phyloP scores from a whole-genome alignment of 2,329 filamentous ascomycete genomes.

The Aspergillus texensis region DNA sequence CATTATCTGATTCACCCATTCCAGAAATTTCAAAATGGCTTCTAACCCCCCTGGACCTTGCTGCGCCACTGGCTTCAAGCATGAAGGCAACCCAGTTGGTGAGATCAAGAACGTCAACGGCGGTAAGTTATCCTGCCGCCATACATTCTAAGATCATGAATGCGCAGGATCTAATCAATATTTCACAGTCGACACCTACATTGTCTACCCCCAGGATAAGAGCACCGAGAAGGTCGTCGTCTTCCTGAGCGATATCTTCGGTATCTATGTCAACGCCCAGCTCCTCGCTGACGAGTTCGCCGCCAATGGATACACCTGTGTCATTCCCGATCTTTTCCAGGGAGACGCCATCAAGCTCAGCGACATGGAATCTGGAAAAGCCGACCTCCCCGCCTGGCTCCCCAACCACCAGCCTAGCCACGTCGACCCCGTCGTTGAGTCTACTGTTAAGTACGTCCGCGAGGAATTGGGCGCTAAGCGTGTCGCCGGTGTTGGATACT shows the following conservation, averaged over 20 bases:
- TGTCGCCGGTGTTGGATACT: constrained; percentile 71
- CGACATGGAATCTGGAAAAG: constrained; percentile 48
- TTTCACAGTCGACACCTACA: constrained; percentile 57
- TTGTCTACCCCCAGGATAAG: constrained; percentile 55
- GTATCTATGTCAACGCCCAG: constrained; percentile 61
- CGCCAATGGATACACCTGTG: constrained; percentile 69
- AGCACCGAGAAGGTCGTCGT: constrained; percentile 58
- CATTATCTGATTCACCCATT: not conserved
- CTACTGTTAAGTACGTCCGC: constrained; percentile 58
- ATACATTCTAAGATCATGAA: not conserved
- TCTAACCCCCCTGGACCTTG: constrained; percentile 54
- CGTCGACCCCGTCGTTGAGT: constrained; percentile 58
- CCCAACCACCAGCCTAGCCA: constrained; percentile 49
- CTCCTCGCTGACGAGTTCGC: constrained; percentile 76
- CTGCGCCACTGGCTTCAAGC: constrained; percentile 54
- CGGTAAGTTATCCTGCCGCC: constrained; percentile 36
- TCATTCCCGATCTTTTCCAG: constrained; percentile 72
- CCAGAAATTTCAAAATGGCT: constrained; percentile 44
- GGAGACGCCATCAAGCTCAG: constrained; percentile 64
- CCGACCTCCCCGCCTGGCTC: constrained; percentile 56
- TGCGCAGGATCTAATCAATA: not conserved
- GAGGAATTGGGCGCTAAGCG: constrained; percentile 59
- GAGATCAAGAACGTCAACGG: constrained; percentile 51
- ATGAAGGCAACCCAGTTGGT: constrained; percentile 53
- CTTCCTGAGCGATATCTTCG: constrained; percentile 61